Evolutionary conservation across 1,284 basidiomycete species (phyloP).

Genomic region (Cutaneotrichosporon sp.): DNA sequence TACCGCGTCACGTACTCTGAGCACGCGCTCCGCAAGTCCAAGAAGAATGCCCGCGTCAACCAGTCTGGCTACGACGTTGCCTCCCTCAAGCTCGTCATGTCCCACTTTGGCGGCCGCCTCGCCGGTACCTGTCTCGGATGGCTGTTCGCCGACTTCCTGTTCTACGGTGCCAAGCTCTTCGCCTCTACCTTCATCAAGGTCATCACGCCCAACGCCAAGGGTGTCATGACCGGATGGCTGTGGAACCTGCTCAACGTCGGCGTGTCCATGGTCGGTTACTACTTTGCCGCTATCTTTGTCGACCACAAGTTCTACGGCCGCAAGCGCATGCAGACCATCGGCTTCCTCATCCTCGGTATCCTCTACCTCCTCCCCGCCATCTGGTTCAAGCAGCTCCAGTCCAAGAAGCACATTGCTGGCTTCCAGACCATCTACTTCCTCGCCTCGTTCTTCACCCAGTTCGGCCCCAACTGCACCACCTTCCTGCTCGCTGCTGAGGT

Average conservation of each 20-base stretch:
- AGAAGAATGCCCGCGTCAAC: slow-evolving; percentile 50
- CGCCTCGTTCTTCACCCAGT: slow-evolving; percentile 54
- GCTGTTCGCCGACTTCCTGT: slow-evolving; percentile 55
- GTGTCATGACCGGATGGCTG: slow-evolving; percentile 52
- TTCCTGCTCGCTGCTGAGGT: slow-evolving; percentile 52
- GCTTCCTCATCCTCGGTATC: slow-evolving; percentile 52
- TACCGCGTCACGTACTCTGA: slow-evolving; percentile 51
- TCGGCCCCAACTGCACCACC: slow-evolving; percentile 53
- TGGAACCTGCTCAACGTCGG: slow-evolving; percentile 54
- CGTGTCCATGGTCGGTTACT: slow-evolving; percentile 53
- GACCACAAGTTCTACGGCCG: slow-evolving; percentile 55
- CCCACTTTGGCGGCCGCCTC: slow-evolving; percentile 54
- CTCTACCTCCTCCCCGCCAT: slow-evolving; percentile 49
- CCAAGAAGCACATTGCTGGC: slow-evolving; percentile 42
- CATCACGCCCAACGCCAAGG: slow-evolving; percentile 48
- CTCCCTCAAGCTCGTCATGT: slow-evolving; percentile 52
- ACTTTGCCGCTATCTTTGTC: slow-evolving; percentile 54
- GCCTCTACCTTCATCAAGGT: slow-evolving; percentile 50
- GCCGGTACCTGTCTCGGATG: slow-evolving; percentile 53
- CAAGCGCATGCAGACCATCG: slow-evolving; percentile 53
- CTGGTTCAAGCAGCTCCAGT: slow-evolving; percentile 44
- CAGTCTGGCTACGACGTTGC: slow-evolving; percentile 53
- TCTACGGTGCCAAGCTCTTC: slow-evolving; percentile 52
- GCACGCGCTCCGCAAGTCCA: slow-evolving; percentile 47
- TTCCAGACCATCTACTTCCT: slow-evolving; percentile 55